A percentile compares a stretch with the other conserved stretches of the same genome.
These are phyloP conservation scores for Babesia sp. DNA, from an alignment of 169 alveolate genomes.

Conservation along the genomic window DNA sequence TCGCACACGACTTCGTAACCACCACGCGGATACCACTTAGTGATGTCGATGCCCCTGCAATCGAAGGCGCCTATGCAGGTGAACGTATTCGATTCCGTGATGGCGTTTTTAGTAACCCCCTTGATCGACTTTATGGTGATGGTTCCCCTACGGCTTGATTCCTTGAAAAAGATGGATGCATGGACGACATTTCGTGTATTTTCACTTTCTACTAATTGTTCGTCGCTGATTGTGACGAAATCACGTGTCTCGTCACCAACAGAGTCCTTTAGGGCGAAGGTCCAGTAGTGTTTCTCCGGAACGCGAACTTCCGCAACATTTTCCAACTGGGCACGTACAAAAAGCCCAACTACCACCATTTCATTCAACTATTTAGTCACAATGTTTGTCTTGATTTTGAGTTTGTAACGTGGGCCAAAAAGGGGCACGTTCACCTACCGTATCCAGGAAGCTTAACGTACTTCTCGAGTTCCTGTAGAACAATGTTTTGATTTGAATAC, in stretches of 20 bases:
- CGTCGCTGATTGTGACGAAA: conserved; percentile 52
- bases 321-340: conserved; percentile 56
- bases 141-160: conserved; percentile 55
- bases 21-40: conserved; percentile 57
- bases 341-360: conserved; percentile 60
- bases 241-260: conserved; percentile 54
- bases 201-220: conserved; percentile 53
- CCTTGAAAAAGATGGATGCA: conserved; percentile 49
- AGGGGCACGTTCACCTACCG: not conserved
- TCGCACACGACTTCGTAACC: conserved; percentile 63
- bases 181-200: conserved; percentile 56
- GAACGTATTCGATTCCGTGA: conserved; percentile 27
- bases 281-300: conserved; percentile 59
- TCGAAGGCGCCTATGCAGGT: conserved; percentile 64
- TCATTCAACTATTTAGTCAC: not conserved
- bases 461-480: conserved; percentile 15
- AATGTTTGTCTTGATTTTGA: not conserved
- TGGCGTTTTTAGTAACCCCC: conserved; percentile 29
- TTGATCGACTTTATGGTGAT: conserved; percentile 42
- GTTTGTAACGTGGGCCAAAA: not conserved
- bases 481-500: not conserved
- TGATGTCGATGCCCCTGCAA: conserved; percentile 63
- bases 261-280: conserved; percentile 52
- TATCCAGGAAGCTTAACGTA: conserved; percentile 1
- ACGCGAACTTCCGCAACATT: conserved; percentile 50